These are phyloP conservation scores for Nigrospora osmanthi DNA, from an alignment of 2,329 filamentous ascomycete species.

Conservation along the genomic window DNA sequence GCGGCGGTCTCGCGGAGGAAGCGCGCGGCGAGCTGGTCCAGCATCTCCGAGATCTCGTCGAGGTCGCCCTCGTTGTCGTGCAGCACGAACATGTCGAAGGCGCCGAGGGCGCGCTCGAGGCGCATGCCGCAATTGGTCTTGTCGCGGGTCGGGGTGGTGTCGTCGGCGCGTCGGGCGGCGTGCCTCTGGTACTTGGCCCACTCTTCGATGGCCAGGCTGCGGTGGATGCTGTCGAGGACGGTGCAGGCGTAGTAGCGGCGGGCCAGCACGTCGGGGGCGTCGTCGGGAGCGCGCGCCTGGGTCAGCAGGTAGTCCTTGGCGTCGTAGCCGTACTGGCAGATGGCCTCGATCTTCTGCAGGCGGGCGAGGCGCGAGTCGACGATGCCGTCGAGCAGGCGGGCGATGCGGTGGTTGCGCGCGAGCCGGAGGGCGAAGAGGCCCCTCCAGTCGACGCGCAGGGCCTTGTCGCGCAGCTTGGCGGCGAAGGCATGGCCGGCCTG, in stretches of 20 bases:
- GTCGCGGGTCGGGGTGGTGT: conserved; percentile 15
- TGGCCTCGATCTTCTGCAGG: conserved; percentile 59
- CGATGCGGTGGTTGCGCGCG: conserved; percentile 41
- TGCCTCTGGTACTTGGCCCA: conserved; percentile 54
- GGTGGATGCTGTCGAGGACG: conserved; percentile 72
- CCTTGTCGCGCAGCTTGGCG: conserved; percentile 43
- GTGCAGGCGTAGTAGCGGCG: conserved; percentile 66
- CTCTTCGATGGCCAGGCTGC: conserved; percentile 67
- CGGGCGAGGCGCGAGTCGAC: conserved; percentile 64
- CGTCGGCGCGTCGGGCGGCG: conserved; percentile 12
- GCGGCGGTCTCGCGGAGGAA: conserved; percentile 43
- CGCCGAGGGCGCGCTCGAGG: conserved; percentile 69
- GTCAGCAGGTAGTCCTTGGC: conserved; percentile 75
- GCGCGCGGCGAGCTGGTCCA: conserved; percentile 55
- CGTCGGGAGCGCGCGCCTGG: conserved; percentile 52
- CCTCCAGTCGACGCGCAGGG: conserved; percentile 66
- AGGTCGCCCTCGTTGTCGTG: conserved; percentile 67
- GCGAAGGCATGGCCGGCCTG: conserved; percentile 53
- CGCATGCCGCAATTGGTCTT: conserved; percentile 38
- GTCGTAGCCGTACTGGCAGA: conserved; percentile 73
- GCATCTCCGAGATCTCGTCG: conserved; percentile 47
- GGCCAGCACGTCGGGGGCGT: conserved; percentile 67
- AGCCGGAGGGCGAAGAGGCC: conserved; percentile 51
- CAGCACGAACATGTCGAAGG: conserved; percentile 85
- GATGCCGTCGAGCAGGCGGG: conserved; percentile 56